These are phyloP conservation scores for Beauveria scarabaeidicola DNA, from an alignment of 2,329 filamentous ascomycete species.

Conservation along the genomic window DNA sequence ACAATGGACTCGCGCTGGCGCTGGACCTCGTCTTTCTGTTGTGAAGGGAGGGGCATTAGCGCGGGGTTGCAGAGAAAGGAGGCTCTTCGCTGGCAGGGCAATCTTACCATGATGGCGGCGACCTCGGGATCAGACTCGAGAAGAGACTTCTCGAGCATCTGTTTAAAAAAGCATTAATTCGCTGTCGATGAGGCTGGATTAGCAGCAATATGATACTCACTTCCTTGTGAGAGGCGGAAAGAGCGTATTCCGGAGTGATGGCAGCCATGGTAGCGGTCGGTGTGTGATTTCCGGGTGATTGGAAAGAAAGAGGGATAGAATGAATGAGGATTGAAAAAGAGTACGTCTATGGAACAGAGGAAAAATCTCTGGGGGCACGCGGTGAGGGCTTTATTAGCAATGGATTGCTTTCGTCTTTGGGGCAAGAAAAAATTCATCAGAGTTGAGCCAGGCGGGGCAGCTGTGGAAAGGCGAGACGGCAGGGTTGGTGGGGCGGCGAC, in stretches of 20 bases:
- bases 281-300: not conserved
- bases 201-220: conserved; percentile 25
- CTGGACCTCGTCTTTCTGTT: conserved; percentile 81
- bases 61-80: conserved; percentile 9
- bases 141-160: conserved; percentile 96
- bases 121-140: conserved; percentile 89
- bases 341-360: not conserved
- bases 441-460: conserved; percentile 4
- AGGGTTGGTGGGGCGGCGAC: not conserved
- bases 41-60: conserved; percentile 22
- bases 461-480: not conserved
- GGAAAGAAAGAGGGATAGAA: conserved; percentile 6
- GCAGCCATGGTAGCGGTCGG: conserved; percentile 30
- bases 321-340: conserved; percentile 10
- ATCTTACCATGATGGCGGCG: conserved; percentile 84
- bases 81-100: not conserved
- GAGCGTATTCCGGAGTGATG: conserved; percentile 39
- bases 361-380: conserved; percentile 5
- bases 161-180: conserved; percentile 19
- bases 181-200: conserved; percentile 6
- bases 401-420: conserved; percentile 2
- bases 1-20: conserved; percentile 98
- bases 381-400: conserved; percentile 11
- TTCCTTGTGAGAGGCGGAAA: conserved; percentile 47
- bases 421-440: conserved; percentile 1